These are phyloP conservation scores for Emmonsiellopsis sp. DNA, from an alignment of 2,329 filamentous ascomycete genomes.

Conservation along the genomic window DNA sequence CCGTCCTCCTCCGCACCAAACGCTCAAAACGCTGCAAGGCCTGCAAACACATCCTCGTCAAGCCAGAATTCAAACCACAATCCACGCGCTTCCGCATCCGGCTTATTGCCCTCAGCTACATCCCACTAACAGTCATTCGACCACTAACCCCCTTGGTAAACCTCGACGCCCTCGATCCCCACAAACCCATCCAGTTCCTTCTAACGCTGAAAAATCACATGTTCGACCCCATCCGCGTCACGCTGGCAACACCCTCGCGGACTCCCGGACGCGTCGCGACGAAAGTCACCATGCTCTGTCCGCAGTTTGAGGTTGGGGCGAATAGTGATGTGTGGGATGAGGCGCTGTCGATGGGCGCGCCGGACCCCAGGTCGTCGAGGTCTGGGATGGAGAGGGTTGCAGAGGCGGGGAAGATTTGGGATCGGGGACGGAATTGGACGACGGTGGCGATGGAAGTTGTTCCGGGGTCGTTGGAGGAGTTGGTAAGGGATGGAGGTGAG, in stretches of 20 bases:
- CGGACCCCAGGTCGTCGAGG: conserved; percentile 34
- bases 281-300: conserved; percentile 84
- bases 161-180: conserved; percentile 40
- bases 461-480: conserved; percentile 40
- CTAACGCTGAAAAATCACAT: conserved; percentile 89
- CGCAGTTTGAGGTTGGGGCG: conserved; percentile 86
- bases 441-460: conserved; percentile 88
- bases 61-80: conserved; percentile 82
- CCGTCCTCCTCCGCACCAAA: conserved; percentile 79
- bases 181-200: conserved; percentile 62
- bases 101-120: conserved; percentile 77
- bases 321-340: conserved; percentile 95
- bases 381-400: conserved; percentile 45
- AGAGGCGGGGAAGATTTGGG: conserved; percentile 94
- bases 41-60: conserved; percentile 90
- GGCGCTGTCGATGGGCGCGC: conserved; percentile 51
- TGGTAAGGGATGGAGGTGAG: conserved; percentile 14
- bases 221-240: conserved; percentile 82
- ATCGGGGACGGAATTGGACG: conserved; percentile 87
- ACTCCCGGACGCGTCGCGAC: conserved; percentile 70
- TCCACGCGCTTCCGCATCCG: conserved; percentile 89
- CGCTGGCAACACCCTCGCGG: conserved; percentile 70
- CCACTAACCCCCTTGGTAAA: conserved; percentile 46
- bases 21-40: conserved; percentile 86
- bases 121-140: conserved; percentile 65